Evolutionary conservation across 768 basidiomycete species (phyloP).

Genomic region (Trametes cingulata): DNA sequence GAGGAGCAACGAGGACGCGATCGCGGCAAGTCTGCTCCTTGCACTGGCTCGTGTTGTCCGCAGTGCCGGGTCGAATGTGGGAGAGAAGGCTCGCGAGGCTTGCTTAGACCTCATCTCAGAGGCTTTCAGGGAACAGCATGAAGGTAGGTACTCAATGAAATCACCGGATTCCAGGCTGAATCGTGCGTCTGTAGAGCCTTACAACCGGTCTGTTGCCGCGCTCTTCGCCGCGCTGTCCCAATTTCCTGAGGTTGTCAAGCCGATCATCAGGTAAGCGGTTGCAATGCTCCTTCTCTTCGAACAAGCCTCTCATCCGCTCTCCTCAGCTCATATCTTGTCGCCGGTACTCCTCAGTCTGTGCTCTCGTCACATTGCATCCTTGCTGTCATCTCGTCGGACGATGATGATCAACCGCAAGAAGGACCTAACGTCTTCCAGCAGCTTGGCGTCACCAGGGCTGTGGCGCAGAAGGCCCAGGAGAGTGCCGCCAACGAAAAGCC

Average conservation of each 20-base stretch:
- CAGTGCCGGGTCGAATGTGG: conserved; percentile 72
- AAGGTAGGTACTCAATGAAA: conserved; percentile 45
- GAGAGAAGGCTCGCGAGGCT: conserved; percentile 69
- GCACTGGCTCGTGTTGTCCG: conserved; percentile 76
- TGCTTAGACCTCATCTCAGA: conserved; percentile 78
- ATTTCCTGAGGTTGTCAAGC: conserved; percentile 61
- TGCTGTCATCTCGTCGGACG: conserved; percentile 52
- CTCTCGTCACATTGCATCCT: conserved; percentile 62
- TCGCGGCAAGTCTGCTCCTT: conserved; percentile 72
- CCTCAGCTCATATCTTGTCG: conserved; percentile 58
- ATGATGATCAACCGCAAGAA: conserved; percentile 33
- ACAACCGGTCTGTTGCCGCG: conserved; percentile 60
- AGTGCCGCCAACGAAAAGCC: conserved; percentile 69
- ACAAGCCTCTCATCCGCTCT: too few species aligned
- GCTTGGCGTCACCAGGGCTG: conserved; percentile 56
- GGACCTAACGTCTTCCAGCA: conserved; percentile 63
- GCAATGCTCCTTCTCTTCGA: too few species aligned
- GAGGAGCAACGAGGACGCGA: conserved; percentile 60
- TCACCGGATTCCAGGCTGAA: neutral
- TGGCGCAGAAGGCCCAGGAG: conserved; percentile 75
- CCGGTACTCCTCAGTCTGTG: conserved; percentile 67
- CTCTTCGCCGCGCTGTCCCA: conserved; percentile 65
- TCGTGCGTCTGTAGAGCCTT: conserved; percentile 53
- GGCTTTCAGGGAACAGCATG: conserved; percentile 71
- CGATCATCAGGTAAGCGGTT: conserved; percentile 65